A percentile compares a stretch with the other conserved stretches of the same genome.
phyloP scores from a whole-genome alignment of 352 stramenopile species.

The Globisporangium carolinianum region DNA sequence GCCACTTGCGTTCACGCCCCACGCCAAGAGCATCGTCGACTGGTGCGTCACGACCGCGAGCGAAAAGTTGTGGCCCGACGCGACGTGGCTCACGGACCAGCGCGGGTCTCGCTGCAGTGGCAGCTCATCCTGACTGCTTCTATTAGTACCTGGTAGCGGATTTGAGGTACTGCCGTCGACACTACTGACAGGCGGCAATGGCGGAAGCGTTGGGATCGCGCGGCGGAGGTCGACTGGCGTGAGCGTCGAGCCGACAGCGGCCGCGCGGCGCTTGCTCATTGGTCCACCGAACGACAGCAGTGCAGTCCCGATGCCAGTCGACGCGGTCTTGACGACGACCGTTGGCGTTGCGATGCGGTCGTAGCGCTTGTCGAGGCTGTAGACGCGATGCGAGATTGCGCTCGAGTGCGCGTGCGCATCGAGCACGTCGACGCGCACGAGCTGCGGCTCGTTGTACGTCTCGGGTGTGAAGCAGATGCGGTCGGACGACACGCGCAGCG shows the following conservation, averaged over 20 bases:
- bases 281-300: constrained; percentile 42
- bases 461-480: constrained; percentile 66
- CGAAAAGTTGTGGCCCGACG: constrained; percentile 56
- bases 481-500: constrained; percentile 50
- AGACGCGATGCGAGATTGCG: constrained; percentile 52
- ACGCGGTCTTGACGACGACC: constrained; percentile 42
- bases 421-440: constrained; percentile 51
- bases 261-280: constrained; percentile 36
- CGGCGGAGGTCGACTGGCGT: constrained; percentile 27
- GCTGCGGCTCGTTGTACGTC: constrained; percentile 46
- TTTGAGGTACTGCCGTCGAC: not conserved
- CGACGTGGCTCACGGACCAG: constrained; percentile 49
- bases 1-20: constrained; percentile 47
- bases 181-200: not conserved
- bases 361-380: constrained; percentile 60
- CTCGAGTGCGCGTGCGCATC: constrained; percentile 38
- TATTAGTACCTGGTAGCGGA: no score
- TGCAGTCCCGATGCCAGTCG: constrained; percentile 19
- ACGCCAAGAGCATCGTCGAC: constrained; percentile 35
- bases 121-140: not conserved
- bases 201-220: constrained; percentile 4
- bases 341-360: constrained; percentile 40
- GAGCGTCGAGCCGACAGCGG: constrained; percentile 20
- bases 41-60: constrained; percentile 38
- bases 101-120: constrained; percentile 9